phyloP scores from a whole-genome alignment of 495 filamentous ascomycete genomes.

The Niebla homalea region DNA sequence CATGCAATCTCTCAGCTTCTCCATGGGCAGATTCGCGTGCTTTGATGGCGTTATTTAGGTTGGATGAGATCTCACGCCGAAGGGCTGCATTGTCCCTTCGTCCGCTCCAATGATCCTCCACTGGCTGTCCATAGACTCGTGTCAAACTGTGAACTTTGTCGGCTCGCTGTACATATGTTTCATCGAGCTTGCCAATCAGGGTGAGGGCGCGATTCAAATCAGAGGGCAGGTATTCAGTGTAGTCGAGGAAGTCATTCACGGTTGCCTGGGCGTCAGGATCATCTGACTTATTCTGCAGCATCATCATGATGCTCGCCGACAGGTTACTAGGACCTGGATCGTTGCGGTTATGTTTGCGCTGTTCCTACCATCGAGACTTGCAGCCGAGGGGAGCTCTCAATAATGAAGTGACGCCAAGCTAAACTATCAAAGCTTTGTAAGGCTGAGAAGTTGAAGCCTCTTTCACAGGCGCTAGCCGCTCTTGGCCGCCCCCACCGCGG shows the following conservation, averaged over 20 bases:
- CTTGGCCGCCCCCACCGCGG: no score
- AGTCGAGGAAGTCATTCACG: slow-evolving; percentile 90
- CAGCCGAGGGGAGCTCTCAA: no score
- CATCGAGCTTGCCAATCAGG: slow-evolving; percentile 72
- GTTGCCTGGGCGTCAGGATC: slow-evolving; percentile 93
- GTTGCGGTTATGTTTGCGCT: no score
- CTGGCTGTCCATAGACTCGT: slow-evolving; percentile 59
- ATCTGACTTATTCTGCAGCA: slow-evolving; percentile 4
- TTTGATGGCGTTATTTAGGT: slow-evolving; percentile 59
- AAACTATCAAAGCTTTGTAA: no score
- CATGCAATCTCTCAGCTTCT: slow-evolving; percentile 69
- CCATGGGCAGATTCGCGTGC: slow-evolving; percentile 66
- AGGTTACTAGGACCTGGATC: no score
- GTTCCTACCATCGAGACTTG: no score
- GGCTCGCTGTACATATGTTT: slow-evolving; percentile 52
- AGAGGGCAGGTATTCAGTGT: slow-evolving; percentile 89
- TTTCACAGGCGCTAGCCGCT: no score
- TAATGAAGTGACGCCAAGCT: no score
- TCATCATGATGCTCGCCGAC: background rate
- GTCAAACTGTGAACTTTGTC: slow-evolving; percentile 58
- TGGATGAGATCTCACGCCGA: slow-evolving; percentile 62
- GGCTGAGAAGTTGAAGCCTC: no score
- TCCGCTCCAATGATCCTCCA: slow-evolving; percentile 39
- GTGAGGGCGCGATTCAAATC: slow-evolving; percentile 85
- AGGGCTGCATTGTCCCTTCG: slow-evolving; percentile 38